Evolutionary conservation across 1,139 yeast species (phyloP).

Genomic region (Diutina ranongensis): DNA sequence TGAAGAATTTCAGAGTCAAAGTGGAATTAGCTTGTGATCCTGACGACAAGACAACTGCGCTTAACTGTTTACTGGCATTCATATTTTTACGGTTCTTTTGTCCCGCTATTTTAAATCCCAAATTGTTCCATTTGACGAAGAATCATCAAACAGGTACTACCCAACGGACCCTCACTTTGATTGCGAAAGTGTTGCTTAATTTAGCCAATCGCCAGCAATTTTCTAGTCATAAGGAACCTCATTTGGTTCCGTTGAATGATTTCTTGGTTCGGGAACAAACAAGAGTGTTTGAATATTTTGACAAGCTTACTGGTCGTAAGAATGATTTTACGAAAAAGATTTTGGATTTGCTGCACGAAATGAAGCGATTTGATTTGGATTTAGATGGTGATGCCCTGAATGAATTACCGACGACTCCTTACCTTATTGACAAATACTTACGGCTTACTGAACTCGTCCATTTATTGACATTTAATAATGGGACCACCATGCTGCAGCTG

Average conservation of each 20-base stretch:
- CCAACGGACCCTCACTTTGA: slow-evolving; percentile 67
- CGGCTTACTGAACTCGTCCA: slow-evolving; percentile 48
- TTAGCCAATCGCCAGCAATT: slow-evolving; percentile 69
- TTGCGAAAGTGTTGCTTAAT: slow-evolving; percentile 75
- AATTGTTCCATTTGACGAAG: slow-evolving; percentile 61
- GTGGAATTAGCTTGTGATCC: slow-evolving; percentile 55
- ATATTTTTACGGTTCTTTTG: slow-evolving; percentile 79
- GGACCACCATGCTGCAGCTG: not conserved
- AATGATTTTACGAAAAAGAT: slow-evolving; percentile 53
- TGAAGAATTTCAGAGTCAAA: slow-evolving; percentile 46
- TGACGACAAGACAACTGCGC: slow-evolving; percentile 38
- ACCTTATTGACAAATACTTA: slow-evolving; percentile 53
- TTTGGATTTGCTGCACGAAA: slow-evolving; percentile 45
- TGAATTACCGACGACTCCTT: slow-evolving; percentile 60
- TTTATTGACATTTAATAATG: slow-evolving; percentile 13
- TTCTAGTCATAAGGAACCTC: slow-evolving; percentile 71
- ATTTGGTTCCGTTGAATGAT: slow-evolving; percentile 56
- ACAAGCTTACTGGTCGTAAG: slow-evolving; percentile 59
- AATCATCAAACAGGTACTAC: slow-evolving; percentile 60
- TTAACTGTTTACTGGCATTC: slow-evolving; percentile 73
- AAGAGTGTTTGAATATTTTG: slow-evolving; percentile 58
- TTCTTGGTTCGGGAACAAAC: slow-evolving; percentile 48
- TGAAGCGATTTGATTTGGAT: slow-evolving; percentile 39
- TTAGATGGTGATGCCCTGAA: slow-evolving; percentile 27
- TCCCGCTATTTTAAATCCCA: slow-evolving; percentile 86